Conservation (phyloP, 441 rosid species). For the Gossypium gossypioides region DNA sequence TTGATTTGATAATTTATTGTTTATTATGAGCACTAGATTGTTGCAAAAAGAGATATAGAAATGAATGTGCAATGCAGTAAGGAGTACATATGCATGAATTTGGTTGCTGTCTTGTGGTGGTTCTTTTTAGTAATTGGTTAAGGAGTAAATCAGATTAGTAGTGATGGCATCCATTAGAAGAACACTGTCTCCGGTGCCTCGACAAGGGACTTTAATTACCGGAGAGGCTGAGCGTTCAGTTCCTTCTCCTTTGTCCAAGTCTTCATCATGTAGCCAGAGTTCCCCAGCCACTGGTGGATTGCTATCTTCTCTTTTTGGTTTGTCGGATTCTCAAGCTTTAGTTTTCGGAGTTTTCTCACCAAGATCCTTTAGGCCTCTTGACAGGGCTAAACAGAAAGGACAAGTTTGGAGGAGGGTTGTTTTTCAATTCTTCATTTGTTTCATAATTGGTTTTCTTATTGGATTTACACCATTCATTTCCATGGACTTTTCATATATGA, state of each 20-base stretch:
- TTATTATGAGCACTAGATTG: neutral
- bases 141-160: slow-evolving; percentile 1
- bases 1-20: slow-evolving; percentile 1
- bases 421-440: slow-evolving; percentile 41
- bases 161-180: slow-evolving; percentile 56
- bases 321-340: slow-evolving; percentile 33
- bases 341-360: slow-evolving; percentile 27
- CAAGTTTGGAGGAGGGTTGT: slow-evolving; percentile 44
- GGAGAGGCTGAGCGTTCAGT: slow-evolving; percentile 40
- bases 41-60: neutral
- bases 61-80: neutral
- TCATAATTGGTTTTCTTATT: slow-evolving; percentile 39
- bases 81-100: slow-evolving; percentile 1
- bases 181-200: slow-evolving; percentile 46
- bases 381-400: slow-evolving; percentile 37
- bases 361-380: slow-evolving; percentile 34
- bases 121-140: neutral
- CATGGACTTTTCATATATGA: slow-evolving; percentile 22
- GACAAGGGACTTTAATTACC: slow-evolving; percentile 31
- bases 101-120: slow-evolving; percentile 9
- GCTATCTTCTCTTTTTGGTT: slow-evolving; percentile 28
- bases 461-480: slow-evolving; percentile 44
- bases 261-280: slow-evolving; percentile 31
- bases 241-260: slow-evolving; percentile 55
- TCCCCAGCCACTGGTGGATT: slow-evolving; percentile 31